Evolutionary conservation across 176 grass and related monocot genomes (phyloP).

Genomic region (Urochloa ruziziensis): DNA sequence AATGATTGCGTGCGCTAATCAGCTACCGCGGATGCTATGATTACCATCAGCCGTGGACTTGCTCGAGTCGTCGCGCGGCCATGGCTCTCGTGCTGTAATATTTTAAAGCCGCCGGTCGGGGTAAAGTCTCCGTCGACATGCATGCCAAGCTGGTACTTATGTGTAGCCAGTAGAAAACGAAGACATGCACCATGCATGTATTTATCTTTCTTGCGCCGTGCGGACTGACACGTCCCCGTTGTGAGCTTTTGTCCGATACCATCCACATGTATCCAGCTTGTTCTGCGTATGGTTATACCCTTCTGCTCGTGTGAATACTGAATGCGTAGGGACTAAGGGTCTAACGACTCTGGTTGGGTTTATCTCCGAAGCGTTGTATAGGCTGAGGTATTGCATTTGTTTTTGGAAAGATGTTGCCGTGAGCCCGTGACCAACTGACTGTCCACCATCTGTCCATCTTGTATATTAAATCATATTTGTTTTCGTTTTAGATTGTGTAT

Average conservation of each 20-base stretch:
- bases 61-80: conserved; percentile 16
- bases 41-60: conserved; percentile 31
- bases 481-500: no score
- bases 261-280: neutral
- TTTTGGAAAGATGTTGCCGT: neutral
- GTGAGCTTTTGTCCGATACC: neutral
- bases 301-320: neutral
- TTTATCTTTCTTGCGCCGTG: neutral
- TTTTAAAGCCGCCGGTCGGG: no score
- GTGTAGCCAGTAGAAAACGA: neutral
- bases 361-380: neutral
- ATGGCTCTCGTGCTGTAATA: conserved; percentile 14
- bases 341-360: neutral
- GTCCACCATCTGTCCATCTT: no score
- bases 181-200: neutral
- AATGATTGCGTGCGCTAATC: conserved; percentile 7
- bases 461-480: no score
- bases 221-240: neutral
- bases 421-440: no score
- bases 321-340: neutral
- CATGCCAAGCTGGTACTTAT: conserved; percentile 10
- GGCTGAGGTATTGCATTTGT: neutral
- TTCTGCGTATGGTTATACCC: neutral
- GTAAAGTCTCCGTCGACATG: neutral
- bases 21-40: no score